phyloP scores from a whole-genome alignment of 2,329 filamentous ascomycete species.

The Fusarium scirpi region DNA sequence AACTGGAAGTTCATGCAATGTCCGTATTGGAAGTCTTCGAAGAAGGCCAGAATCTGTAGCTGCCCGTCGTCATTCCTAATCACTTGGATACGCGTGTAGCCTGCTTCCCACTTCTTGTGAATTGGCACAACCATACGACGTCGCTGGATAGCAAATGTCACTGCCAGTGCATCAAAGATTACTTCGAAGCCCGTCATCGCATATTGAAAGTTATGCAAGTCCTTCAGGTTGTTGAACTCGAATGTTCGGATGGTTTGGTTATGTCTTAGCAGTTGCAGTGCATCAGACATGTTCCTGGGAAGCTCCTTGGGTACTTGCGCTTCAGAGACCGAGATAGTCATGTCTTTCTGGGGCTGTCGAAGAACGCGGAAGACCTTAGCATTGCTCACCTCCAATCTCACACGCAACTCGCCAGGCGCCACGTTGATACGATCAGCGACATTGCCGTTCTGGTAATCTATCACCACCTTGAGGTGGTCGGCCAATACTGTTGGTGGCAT shows the following conservation, averaged over 20 bases:
- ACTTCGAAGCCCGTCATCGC: slow-evolving; percentile 85
- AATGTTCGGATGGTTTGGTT: slow-evolving; percentile 77
- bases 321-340: slow-evolving; percentile 81
- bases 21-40: slow-evolving; percentile 87
- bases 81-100: slow-evolving; percentile 82
- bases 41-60: slow-evolving; percentile 85
- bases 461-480: slow-evolving; percentile 79
- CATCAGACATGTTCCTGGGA: slow-evolving; percentile 71
- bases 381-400: slow-evolving; percentile 73
- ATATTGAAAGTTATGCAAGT: slow-evolving; percentile 82
- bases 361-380: slow-evolving; percentile 73
- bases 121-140: slow-evolving; percentile 91
- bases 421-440: slow-evolving; percentile 88
- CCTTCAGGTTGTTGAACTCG: slow-evolving; percentile 72
- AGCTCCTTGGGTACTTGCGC: slow-evolving; percentile 72
- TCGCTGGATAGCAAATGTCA: slow-evolving; percentile 83
- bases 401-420: slow-evolving; percentile 77
- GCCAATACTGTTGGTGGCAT: slow-evolving; percentile 77
- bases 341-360: slow-evolving; percentile 79
- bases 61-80: slow-evolving; percentile 76
- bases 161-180: slow-evolving; percentile 77
- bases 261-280: slow-evolving; percentile 69
- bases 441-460: slow-evolving; percentile 80
- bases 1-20: slow-evolving; percentile 90
- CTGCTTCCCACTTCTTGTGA: slow-evolving; percentile 93